Conservation (phyloP, 2,329 filamentous ascomycete species). For the Fusarium nodosum region DNA sequence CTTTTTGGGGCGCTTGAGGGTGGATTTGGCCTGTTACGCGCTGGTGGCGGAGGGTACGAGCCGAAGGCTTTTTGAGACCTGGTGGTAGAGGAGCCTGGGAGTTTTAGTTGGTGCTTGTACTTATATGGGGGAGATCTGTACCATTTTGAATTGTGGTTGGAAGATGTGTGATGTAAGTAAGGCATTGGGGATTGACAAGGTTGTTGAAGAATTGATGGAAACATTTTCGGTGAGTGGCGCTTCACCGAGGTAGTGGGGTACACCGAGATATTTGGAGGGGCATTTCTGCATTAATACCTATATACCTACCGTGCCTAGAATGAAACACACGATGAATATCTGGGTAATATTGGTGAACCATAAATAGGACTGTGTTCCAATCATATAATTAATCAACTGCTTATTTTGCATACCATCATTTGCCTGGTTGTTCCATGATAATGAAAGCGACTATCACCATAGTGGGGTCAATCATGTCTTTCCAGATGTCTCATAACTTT, state of each 20-base stretch:
- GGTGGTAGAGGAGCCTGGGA: slow-evolving; percentile 52
- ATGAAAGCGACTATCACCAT: background rate
- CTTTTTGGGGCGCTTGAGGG: slow-evolving; percentile 65
- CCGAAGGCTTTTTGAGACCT: slow-evolving; percentile 67
- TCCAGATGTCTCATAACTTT: slow-evolving; percentile 6
- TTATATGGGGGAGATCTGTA: background rate
- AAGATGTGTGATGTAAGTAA: background rate
- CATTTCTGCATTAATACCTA: slow-evolving; percentile 1
- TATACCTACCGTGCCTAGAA: too few relatives aligned
- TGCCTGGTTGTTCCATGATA: background rate
- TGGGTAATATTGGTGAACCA: background rate
- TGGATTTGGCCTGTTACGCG: slow-evolving; percentile 64
- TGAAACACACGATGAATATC: too few relatives aligned
- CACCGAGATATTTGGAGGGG: slow-evolving; percentile 45
- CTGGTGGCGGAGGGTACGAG: slow-evolving; percentile 68
- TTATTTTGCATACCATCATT: background rate
- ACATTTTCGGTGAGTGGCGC: slow-evolving; percentile 47
- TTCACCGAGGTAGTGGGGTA: slow-evolving; percentile 47
- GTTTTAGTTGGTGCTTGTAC: background rate
- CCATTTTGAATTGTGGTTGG: slow-evolving; percentile 40
- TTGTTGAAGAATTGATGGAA: slow-evolving; percentile 30
- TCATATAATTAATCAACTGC: rapidly evolving
- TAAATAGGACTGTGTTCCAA: background rate
- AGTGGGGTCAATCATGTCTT: slow-evolving; percentile 23
- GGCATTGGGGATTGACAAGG: background rate